Conservation (phyloP, 768 basidiomycete species). For the Trametes elegans region DNA sequence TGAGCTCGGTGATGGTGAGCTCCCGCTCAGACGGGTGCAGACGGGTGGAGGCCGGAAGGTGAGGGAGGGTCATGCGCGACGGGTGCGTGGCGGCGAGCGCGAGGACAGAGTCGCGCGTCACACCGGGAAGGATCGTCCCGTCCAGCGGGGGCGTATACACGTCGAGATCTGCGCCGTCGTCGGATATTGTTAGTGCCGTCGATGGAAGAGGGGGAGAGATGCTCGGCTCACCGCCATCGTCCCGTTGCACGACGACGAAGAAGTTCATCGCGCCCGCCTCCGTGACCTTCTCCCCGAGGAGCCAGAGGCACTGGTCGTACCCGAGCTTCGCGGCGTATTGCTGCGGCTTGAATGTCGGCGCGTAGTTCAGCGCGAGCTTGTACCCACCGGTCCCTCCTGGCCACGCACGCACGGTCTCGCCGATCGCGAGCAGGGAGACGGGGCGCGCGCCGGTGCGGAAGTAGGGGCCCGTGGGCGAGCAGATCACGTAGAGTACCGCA, state of each 20-base stretch:
- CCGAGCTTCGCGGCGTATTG: slow-evolving; percentile 47
- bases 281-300: slow-evolving; percentile 40
- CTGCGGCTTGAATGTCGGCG: slow-evolving; percentile 44
- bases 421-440: slow-evolving; percentile 47
- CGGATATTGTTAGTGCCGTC: too few species aligned
- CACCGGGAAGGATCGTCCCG: slow-evolving; percentile 89
- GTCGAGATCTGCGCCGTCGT: slow-evolving; percentile 69
- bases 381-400: slow-evolving; percentile 57
- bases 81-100: slow-evolving; percentile 62
- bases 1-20: slow-evolving; percentile 45
- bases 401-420: slow-evolving; percentile 48
- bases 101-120: slow-evolving; percentile 86
- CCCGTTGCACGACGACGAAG: slow-evolving; percentile 45
- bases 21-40: slow-evolving; percentile 42
- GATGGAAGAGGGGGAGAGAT: not conserved
- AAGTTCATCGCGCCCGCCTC: slow-evolving; percentile 58
- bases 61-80: slow-evolving; percentile 34
- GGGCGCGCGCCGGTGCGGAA: slow-evolving; percentile 49
- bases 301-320: slow-evolving; percentile 58
- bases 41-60: slow-evolving; percentile 43
- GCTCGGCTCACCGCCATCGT: slow-evolving; percentile 42
- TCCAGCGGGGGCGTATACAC: slow-evolving; percentile 87
- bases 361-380: slow-evolving; percentile 49
- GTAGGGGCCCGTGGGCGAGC: slow-evolving; percentile 59
- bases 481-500: slow-evolving; percentile 84